Base-by-base conservation (phyloP, 176 grass and related monocot species). In the Triticum urartu region DNA sequence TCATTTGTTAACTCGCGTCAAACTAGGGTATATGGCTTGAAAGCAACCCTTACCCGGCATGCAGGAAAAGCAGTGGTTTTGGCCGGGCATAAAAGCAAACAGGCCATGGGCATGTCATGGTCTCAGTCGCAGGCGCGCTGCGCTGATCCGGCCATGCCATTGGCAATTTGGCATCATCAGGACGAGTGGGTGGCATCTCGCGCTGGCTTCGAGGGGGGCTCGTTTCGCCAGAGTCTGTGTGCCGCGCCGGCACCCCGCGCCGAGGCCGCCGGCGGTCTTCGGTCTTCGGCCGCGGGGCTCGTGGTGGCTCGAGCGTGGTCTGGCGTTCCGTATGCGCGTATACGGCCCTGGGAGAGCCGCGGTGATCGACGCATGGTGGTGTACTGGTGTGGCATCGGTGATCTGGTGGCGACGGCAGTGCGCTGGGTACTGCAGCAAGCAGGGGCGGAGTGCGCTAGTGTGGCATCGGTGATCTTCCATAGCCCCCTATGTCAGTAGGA, bases 1-100 rank as follows among this genome's bases (percentile, higher is more conserved):
- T 2, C 68, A 21, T 39, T 11, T 5, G 36, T 72, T 42, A 42
- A 12, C 68, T 18, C 10, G 5, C 5, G n/a, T 48, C 71, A 28
- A 47, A 15, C 43, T 2, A 15, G 24, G 22, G 72, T 28, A 4
- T 1, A 48, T 50, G 14, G 13, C 24, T 50, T 9, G 72, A 50
- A 18, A 75, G 42, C 72, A 75, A 52, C 43, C 9, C 14, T 52
- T 75, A 75, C 72, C 43, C 14, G 72, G 62, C 9, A 33, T 77
- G 76, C 72, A 52, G 65, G 76, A 45, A 72, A 92, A 76, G 33
- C 15, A 47, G 72, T 65, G 18, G 72, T 8, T 69, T 65, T 56
- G 81, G 9, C 75, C 40, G 9, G 59, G 85, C 86, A 82, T 78
- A 52, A 80, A 88, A 45, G 60, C 94, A 85, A 93, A 88, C 81